Base-by-base conservation (phyloP, 2,329 filamentous ascomycete species). In the Didymella pomorum region DNA sequence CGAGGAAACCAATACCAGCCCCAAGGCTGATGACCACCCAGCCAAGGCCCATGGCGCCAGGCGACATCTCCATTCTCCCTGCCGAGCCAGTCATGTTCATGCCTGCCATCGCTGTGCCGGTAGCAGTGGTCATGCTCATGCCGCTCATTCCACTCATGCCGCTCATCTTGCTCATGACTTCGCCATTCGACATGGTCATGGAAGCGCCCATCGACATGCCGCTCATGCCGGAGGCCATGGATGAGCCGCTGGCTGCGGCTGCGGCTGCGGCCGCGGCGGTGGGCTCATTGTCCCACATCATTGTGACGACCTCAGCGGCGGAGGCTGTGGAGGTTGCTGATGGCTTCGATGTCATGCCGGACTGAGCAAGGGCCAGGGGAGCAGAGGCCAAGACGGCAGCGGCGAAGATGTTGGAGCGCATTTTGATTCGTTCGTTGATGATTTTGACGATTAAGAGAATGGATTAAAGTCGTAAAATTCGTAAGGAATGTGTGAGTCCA, bases 71-170 rank as follows among this genome's bases (percentile, higher is more conserved):
- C 8, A 52, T 41, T 37, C 58, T 50, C 25, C 44, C 52, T 7
- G 63, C 66, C 1, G 45, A 48, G 2, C 61, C 61, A 1, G 57
- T 62, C 39, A 64, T 63, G 48, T 52, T 57, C 64, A 67, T 65
- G 1, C 52, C 60, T 61, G 48, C 80, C 79, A 65, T 79, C 65
- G 67, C 81, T 78, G 65, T 76, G 77, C 47, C 69, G 60, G 70
- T 81, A 78, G 62, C 76, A 75, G 71, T 79, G 79, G 47, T 49
- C 59, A 55, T 62, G 25, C 58, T 60, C 52, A 29, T 60, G 1
- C 60, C 59, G 11, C 39, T 58, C 50, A 49, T 58, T 9, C 55
- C 55, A n/a, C 47, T 51, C 48, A 49, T 58, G 3, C 55, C 55
- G 12, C 47, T 51, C 48, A n/a, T n/a, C 16, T n/a, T 35, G 31